Conservation (phyloP, 1,139 yeast species). For the Candida tropicalis region DNA sequence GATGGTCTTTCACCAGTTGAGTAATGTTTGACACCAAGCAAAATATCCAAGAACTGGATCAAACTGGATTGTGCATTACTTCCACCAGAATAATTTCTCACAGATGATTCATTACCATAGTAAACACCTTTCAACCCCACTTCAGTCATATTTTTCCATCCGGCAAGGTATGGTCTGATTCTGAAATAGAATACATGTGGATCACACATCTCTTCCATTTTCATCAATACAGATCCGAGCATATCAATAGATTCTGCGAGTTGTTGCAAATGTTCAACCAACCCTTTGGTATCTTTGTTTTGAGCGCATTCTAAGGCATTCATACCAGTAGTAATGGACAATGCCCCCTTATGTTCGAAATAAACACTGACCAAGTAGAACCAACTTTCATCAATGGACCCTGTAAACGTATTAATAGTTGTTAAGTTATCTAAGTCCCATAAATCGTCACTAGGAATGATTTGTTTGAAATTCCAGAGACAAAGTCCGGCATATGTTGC, state of each 20-base stretch:
- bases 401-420: slow-evolving; percentile 84
- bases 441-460: slow-evolving; percentile 49
- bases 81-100: slow-evolving; percentile 79
- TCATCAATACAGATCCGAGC: slow-evolving; percentile 73
- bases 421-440: slow-evolving; percentile 69
- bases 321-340: slow-evolving; percentile 62
- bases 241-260: slow-evolving; percentile 78
- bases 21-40: slow-evolving; percentile 74
- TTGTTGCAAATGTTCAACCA: slow-evolving; percentile 52
- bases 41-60: slow-evolving; percentile 81
- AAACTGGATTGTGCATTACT: slow-evolving; percentile 92
- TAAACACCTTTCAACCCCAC: slow-evolving; percentile 84
- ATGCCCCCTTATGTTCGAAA: slow-evolving; percentile 82
- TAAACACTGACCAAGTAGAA: slow-evolving; percentile 86
- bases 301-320: slow-evolving; percentile 33
- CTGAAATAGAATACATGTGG: slow-evolving; percentile 89
- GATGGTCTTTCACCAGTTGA: slow-evolving; percentile 68
- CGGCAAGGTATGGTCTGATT: slow-evolving; percentile 87
- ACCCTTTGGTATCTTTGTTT: slow-evolving; percentile 34
- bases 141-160: slow-evolving; percentile 91
- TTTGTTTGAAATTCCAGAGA: slow-evolving; percentile 81
- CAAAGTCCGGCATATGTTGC: slow-evolving; percentile 88
- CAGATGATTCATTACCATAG: slow-evolving; percentile 67
- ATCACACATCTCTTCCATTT: slow-evolving; percentile 93
- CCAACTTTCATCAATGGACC: slow-evolving; percentile 92